phyloP scores from a whole-genome alignment of 192 early-diverging fungal genomes.

The Coemansia aciculifera region DNA sequence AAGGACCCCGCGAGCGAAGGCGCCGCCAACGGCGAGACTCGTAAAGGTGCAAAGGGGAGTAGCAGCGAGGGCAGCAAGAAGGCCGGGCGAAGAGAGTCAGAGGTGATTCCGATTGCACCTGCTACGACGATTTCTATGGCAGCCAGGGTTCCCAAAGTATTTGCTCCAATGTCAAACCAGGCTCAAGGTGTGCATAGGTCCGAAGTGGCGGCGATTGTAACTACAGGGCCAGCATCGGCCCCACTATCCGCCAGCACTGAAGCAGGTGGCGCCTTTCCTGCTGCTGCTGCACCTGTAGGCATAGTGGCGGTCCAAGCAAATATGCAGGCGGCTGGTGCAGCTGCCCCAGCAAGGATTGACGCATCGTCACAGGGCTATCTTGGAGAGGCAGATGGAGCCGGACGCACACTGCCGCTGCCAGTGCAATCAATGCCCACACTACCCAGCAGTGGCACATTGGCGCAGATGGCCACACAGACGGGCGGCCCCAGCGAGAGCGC shows the following conservation, averaged over 20 bases:
- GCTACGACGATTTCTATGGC: not conserved
- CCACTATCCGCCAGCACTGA: not conserved
- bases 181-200: not conserved
- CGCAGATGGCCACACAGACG: not conserved
- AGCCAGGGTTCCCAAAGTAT: not conserved
- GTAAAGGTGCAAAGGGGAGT: constrained; percentile 1
- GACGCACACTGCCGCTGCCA: constrained; percentile 10
- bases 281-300: not conserved
- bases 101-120: constrained; percentile 13
- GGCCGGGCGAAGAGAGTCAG: not conserved
- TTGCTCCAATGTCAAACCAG: constrained; percentile 1
- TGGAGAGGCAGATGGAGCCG: constrained; percentile 3
- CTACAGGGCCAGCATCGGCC: not conserved
- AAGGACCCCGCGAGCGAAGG: constrained; percentile 56
- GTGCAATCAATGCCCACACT: constrained; percentile 10
- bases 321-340: not conserved
- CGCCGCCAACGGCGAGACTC: constrained; percentile 11
- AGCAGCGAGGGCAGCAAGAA: not conserved
- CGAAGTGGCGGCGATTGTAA: not conserved
- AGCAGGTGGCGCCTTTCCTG: not conserved
- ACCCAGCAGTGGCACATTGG: constrained; percentile 13
- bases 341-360: not conserved
- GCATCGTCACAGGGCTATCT: constrained; percentile 3
- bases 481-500: not conserved
- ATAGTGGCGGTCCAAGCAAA: not conserved